Evolutionary conservation across 257 asterid genomes (phyloP).

Genomic region (Scutellaria baicalensis): DNA sequence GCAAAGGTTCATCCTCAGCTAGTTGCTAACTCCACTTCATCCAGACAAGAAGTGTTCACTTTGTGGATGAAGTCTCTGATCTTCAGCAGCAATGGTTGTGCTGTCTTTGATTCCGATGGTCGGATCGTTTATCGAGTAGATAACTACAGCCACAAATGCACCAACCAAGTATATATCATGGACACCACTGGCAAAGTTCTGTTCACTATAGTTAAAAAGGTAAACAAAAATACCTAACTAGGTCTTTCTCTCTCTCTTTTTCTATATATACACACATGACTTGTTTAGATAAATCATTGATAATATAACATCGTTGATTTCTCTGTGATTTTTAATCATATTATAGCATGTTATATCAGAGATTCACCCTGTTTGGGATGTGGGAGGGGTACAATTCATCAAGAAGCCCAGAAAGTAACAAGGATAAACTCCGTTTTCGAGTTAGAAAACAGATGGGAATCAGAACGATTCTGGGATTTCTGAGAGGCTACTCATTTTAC

Average conservation of each 20-base stretch:
- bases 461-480: constrained; percentile 8
- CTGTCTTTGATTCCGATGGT: constrained; percentile 29
- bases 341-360: constrained; percentile 2
- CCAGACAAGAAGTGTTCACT: constrained; percentile 35
- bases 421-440: constrained; percentile 10
- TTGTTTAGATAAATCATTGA: too few relatives aligned
- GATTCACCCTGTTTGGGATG: constrained; percentile 12
- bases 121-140: constrained; percentile 30
- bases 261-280: background rate
- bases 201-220: constrained; percentile 30
- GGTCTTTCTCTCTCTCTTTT: background rate
- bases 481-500: constrained; percentile 17
- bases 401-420: background rate
- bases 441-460: constrained; percentile 19
- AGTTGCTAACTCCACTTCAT: constrained; percentile 12
- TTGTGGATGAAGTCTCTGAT: constrained; percentile 43
- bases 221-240: background rate
- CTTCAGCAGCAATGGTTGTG: constrained; percentile 32
- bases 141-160: constrained; percentile 21
- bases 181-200: constrained; percentile 25
- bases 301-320: background rate
- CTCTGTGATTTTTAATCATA: background rate
- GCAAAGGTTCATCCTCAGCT: constrained; percentile 36
- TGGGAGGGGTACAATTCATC: constrained; percentile 34
- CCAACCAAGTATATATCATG: constrained; percentile 24